A percentile compares a stretch with the other conserved stretches of the same genome.
Conservation (phyloP, 306 rosid species). For the Notholithocarpus densiflorus region DNA sequence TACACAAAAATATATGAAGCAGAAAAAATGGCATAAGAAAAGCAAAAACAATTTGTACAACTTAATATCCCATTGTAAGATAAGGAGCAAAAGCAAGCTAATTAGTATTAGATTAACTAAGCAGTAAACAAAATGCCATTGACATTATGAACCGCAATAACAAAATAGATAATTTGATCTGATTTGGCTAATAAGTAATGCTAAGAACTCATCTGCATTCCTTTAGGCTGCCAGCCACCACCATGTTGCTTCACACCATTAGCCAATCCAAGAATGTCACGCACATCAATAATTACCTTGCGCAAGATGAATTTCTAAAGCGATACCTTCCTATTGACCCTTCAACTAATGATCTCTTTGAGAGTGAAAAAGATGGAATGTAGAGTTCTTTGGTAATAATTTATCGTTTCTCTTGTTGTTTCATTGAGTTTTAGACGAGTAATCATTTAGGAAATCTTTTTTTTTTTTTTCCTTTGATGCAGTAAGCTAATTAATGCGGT, state of each 20-base stretch:
- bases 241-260: conserved; percentile 91
- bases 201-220: conserved; percentile 80
- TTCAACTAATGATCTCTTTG: conserved; percentile 81
- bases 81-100: not conserved
- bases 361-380: conserved; percentile 83
- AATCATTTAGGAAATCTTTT: conserved; percentile 1
- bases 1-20: too few relatives aligned
- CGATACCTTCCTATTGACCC: conserved; percentile 83
- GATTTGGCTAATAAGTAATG: conserved; percentile 10
- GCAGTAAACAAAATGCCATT: not conserved
- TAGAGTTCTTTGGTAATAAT: conserved; percentile 63
- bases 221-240: conserved; percentile 75
- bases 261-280: conserved; percentile 96
- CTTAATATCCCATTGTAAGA: too few relatives aligned
- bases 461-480: conserved; percentile 29
- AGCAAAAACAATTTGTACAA: too few relatives aligned
- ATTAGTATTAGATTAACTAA: not conserved
- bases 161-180: not conserved
- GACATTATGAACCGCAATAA: not conserved
- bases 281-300: conserved; percentile 87
- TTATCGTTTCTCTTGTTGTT: not conserved
- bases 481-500: conserved; percentile 96
- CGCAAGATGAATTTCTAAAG: conserved; percentile 64
- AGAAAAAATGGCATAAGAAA: too few relatives aligned
- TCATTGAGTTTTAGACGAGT: conserved; percentile 1